Percentiles rank a stretch among this genome's conserved stretches.
phyloP scores from a whole-genome alignment of 495 filamentous ascomycete genomes.

The Hyaloscypha bicolor region DNA sequence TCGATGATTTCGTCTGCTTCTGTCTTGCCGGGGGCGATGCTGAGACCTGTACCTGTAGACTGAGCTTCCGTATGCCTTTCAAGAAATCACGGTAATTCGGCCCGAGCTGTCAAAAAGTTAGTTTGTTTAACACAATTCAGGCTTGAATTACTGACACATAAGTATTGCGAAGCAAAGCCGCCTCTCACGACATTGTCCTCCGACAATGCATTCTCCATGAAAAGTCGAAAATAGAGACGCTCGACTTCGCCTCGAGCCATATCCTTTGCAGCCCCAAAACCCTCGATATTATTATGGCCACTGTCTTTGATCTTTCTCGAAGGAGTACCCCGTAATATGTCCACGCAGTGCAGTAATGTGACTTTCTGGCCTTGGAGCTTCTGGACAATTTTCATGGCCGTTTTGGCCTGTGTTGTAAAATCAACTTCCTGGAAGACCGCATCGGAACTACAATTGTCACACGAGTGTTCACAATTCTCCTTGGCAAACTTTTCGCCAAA shows the following conservation, averaged over 20 bases:
- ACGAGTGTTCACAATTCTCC: slow-evolving; percentile 69
- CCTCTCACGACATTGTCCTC: slow-evolving; percentile 62
- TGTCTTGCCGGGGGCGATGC: slow-evolving; percentile 10
- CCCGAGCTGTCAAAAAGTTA: slow-evolving; percentile 44
- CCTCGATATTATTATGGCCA: slow-evolving; percentile 41
- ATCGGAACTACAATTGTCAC: slow-evolving; percentile 84
- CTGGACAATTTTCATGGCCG: slow-evolving; percentile 67
- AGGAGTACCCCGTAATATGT: slow-evolving; percentile 60
- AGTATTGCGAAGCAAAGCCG: slow-evolving; percentile 62
- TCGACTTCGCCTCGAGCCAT: slow-evolving; percentile 64
- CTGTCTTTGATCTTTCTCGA: slow-evolving; percentile 50
- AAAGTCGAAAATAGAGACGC: slow-evolving; percentile 63
- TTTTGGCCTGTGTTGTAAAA: slow-evolving; percentile 71
- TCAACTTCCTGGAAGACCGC: slow-evolving; percentile 69
- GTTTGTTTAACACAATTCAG: slow-evolving; percentile 1
- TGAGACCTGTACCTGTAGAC: slow-evolving; percentile 53
- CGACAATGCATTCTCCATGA: slow-evolving; percentile 61
- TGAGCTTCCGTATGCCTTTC: slow-evolving; percentile 52
- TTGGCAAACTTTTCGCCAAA: slow-evolving; percentile 82
- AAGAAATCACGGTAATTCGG: slow-evolving; percentile 54
- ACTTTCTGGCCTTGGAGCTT: slow-evolving; percentile 49
- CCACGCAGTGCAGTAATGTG: slow-evolving; percentile 57
- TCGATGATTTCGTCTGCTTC: slow-evolving; percentile 36
- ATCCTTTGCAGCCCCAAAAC: slow-evolving; percentile 50
- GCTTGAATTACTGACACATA: slow-evolving; percentile 46